A percentile compares a stretch with the other conserved stretches of the same genome.
phyloP scores from a whole-genome alignment of 2,329 filamentous ascomycete species.

The Stylonectria norvegica region DNA sequence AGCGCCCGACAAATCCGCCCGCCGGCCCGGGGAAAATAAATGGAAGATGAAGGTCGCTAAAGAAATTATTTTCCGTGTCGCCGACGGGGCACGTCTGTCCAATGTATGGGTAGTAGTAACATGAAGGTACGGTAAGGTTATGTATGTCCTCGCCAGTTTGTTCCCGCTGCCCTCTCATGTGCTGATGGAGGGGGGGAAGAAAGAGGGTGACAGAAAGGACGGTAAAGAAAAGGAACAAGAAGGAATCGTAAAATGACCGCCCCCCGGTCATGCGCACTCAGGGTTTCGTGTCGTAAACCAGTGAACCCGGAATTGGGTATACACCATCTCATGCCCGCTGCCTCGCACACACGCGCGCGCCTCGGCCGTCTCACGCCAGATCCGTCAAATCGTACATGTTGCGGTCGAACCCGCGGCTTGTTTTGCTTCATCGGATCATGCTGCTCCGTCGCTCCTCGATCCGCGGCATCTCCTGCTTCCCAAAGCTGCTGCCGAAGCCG shows the following conservation, averaged over 20 bases:
- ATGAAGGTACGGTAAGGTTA: too few species aligned
- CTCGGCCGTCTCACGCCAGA: slow-evolving; percentile 1
- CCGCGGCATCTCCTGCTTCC: slow-evolving; percentile 33
- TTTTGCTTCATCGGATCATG: slow-evolving; percentile 37
- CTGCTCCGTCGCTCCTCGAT: slow-evolving; percentile 42
- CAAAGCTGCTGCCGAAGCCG: slow-evolving; percentile 44
- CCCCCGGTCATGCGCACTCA: neutral
- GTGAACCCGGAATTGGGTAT: neutral
- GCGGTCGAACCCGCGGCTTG: slow-evolving; percentile 8
- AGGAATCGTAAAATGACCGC: neutral
- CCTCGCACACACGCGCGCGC: neutral
- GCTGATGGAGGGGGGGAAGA: too few species aligned
- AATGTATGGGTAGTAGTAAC: too few species aligned
- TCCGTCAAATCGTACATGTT: slow-evolving; percentile 4
- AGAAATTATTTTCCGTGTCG: neutral
- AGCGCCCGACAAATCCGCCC: neutral
- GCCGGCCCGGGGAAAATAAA: neutral
- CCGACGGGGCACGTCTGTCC: slow-evolving; percentile 1
- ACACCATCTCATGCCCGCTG: neutral
- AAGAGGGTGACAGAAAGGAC: neutral
- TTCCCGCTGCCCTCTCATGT: neutral
- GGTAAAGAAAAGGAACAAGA: neutral
- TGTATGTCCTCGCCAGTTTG: neutral
- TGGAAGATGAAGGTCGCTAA: neutral
- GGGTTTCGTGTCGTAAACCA: neutral